Evolutionary conservation across 2,329 filamentous ascomycete genomes (phyloP), one percentile per base, ranked within the genome.

Genomic region (Fusarium mundagurra): DNA sequence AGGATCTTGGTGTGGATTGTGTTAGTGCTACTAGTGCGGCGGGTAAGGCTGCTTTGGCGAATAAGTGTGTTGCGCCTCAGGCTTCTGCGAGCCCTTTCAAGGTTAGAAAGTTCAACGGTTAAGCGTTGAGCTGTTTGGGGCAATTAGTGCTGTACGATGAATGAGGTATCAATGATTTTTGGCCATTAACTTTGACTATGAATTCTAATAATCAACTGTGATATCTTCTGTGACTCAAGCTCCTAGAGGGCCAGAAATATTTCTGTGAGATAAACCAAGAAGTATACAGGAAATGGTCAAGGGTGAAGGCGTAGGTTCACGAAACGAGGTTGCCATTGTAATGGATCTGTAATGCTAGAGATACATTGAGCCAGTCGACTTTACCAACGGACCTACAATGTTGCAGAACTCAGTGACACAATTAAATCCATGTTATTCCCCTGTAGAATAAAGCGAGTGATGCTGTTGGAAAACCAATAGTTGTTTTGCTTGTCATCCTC

Each of bases 1-100:
- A 64, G 8, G 74, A 76, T 43, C 64, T 77, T 53, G 76, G 76
- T 3, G 63, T 76, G 9, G 74, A 76, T 6, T 78, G 76, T 24
- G 74, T 77, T 41, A 67, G 62, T 34, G 61, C 62, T 22, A 45
- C 45, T 1, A 77, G 75, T 38, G 57, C 65, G 4, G 74, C 72
- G 63, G 75, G 62, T 8, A 61, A 71, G 44, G 75, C 74, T 24
- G 75, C 75, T 11, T 53, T 77, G 54, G 73, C 71, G 12, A 73
- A 77, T 11, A 77, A 63, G 38, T 77, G 75, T 11, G 57, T 66
- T 6, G 67, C 62, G 3, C 62, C 75, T 13, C 29, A 67, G 31
- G 75, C 75, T 22, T 67, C 64, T 8, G 68, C 61, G 1, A 77
- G 71, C 18, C 73, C 75, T 5, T 77, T 77, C 41, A 70, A 61